Conservation (phyloP, 2,329 filamentous ascomycete species). For the Raffaelea deltoideospora region DNA sequence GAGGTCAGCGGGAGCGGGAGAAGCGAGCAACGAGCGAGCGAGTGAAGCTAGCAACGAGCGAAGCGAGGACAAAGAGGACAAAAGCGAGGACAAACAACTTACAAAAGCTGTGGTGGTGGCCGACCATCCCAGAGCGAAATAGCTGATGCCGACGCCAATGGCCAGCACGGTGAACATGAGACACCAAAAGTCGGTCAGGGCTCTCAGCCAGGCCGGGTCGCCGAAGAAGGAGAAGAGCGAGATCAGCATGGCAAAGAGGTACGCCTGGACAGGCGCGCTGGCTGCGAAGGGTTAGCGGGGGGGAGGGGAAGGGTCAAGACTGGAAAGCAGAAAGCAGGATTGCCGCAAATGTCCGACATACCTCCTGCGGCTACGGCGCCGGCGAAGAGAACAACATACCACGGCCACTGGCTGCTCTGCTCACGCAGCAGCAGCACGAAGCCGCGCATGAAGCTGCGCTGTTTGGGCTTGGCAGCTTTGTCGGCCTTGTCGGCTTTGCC, state of each 20-base stretch:
- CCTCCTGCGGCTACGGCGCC: constrained; percentile 20
- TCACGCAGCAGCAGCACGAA: constrained; percentile 41
- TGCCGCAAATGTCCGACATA: constrained; percentile 12
- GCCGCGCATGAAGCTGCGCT: constrained; percentile 15
- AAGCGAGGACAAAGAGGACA: neutral
- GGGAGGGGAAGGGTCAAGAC: constrained; percentile 12
- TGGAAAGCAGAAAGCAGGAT: constrained; percentile 20
- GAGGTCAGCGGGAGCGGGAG: too few relatives aligned
- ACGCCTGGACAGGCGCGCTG: constrained; percentile 29
- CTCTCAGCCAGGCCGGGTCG: constrained; percentile 19
- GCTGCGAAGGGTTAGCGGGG: constrained; percentile 6
- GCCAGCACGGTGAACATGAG: constrained; percentile 13
- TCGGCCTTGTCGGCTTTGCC: too few relatives aligned
- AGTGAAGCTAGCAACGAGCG: too few relatives aligned
- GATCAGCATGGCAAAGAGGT: constrained; percentile 38
- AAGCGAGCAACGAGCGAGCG: neutral
- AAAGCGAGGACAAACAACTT: constrained; percentile 2
- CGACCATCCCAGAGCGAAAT: constrained; percentile 32
- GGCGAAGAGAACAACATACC: constrained; percentile 31
- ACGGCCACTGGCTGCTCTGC: constrained; percentile 31
- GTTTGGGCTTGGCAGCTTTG: neutral
- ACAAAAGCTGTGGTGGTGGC: constrained; percentile 29
- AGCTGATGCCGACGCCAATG: constrained; percentile 34
- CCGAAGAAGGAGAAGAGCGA: constrained; percentile 27
- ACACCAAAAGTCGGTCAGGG: constrained; percentile 40